Base-by-base conservation (phyloP, 2,329 filamentous ascomycete species). In the Alternaria viburni region DNA sequence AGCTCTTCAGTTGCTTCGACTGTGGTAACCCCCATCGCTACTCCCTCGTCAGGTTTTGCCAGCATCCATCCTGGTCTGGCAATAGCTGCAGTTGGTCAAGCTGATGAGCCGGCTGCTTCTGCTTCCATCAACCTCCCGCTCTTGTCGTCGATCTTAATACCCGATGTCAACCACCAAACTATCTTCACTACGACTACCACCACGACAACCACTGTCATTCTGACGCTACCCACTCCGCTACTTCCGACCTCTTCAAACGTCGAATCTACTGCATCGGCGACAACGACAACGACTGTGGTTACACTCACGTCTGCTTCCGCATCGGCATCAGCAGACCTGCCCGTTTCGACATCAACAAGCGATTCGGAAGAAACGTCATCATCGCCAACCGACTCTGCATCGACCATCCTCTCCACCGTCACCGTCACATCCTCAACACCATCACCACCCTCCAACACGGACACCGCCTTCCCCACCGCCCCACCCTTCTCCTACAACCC, bases 401-500 rank as follows among this genome's bases (percentile, higher is more conserved):
- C 58, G 2, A 47, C 26, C n/a, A 17, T 43, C 13, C 30, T 51
- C 12, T 51, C 57, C 21, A 49, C 26, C 21, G 12, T 23, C 41
- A 49, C n/a, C 45, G 15, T 19, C 21, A 51, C 50, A 12, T 15
- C 45, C 25, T 32, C 56, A 10, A 15, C 21, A 13, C 44, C 26
- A 51, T 60, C 61, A 51, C 30, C 43, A 9, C 23, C 21, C 17
- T 28, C 52, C 11, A 43, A 28, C 43, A 56, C 44, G 13, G 13
- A 30, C 19, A 43, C 46, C 8, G 43, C 41, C 8, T 62, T 59
- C 8, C 55, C 55, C 19, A 54, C 51, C 12, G 52, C 36, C 3
- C 55, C 59, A 11, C 59, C 62, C 9, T 65, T 55, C 25, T 65
- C 57, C 7, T 50, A 59, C 17, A 54, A 56, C 30, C 54, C 51